phyloP scores from a whole-genome alignment of 768 basidiomycete genomes.

The Leccinellum luteum region DNA sequence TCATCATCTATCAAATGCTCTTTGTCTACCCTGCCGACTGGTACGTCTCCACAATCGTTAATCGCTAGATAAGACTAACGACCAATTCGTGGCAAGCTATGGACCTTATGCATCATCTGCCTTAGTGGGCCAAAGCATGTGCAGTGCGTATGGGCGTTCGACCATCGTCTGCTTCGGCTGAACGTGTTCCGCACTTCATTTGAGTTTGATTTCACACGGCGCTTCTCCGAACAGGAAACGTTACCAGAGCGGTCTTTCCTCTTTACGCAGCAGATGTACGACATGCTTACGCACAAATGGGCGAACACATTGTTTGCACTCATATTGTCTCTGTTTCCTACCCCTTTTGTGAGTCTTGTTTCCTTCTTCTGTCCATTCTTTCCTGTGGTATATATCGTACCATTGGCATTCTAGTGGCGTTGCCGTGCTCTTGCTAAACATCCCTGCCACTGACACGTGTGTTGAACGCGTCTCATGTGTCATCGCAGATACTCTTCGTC shows the following conservation, averaged over 20 bases:
- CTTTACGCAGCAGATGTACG: slow-evolving; percentile 61
- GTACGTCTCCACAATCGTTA: slow-evolving; percentile 29
- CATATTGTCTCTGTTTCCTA: slow-evolving; percentile 54
- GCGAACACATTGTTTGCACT: slow-evolving; percentile 56
- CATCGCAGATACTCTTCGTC: slow-evolving; percentile 29
- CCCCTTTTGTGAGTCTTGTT: slow-evolving; percentile 50
- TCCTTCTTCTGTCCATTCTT: not conserved
- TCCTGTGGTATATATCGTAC: not conserved
- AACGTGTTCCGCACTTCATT: slow-evolving; percentile 15
- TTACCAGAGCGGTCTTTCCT: slow-evolving; percentile 53
- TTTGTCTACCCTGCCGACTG: slow-evolving; percentile 67
- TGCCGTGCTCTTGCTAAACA: not conserved
- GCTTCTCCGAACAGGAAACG: slow-evolving; percentile 39
- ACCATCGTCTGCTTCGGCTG: not conserved
- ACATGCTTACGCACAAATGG: slow-evolving; percentile 54
- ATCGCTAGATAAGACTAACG: not conserved
- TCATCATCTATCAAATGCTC: slow-evolving; percentile 57
- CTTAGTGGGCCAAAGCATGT: slow-evolving; percentile 63
- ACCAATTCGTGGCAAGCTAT: slow-evolving; percentile 33
- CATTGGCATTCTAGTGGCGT: not conserved
- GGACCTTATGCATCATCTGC: slow-evolving; percentile 67
- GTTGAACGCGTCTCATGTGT: not conserved
- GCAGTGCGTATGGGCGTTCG: slow-evolving; percentile 37
- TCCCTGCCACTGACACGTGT: not conserved
- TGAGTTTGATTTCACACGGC: slow-evolving; percentile 3